These are phyloP conservation scores for Fusarium subtropicale DNA, from an alignment of 2,329 filamentous ascomycete species.

Conservation along the genomic window DNA sequence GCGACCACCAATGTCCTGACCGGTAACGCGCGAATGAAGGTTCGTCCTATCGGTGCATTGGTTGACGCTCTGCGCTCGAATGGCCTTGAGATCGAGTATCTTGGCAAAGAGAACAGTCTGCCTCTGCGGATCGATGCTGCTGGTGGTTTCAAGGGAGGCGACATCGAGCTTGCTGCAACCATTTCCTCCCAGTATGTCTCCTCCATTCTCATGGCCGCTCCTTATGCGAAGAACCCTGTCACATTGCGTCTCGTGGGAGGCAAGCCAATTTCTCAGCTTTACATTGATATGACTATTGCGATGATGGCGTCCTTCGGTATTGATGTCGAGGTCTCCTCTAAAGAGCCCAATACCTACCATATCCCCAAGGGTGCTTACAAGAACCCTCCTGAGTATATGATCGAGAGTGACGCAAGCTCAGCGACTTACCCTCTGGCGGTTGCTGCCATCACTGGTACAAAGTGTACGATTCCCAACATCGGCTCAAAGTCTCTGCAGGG, in stretches of 20 bases:
- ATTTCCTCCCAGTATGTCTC: constrained; percentile 99
- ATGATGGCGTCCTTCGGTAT: constrained; percentile 98
- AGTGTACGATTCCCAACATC: constrained; percentile 96
- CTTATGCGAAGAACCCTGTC: constrained; percentile 94
- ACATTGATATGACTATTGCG: constrained; percentile 98
- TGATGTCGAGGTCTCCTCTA: constrained; percentile 77
- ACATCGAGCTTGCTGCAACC: constrained; percentile 92
- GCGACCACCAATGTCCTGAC: constrained; percentile 80
- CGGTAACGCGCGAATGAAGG: constrained; percentile 96
- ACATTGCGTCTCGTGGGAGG: constrained; percentile 92
- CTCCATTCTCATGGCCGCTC: constrained; percentile 94
- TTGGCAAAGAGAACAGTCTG: constrained; percentile 85
- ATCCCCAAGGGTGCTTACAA: constrained; percentile 87
- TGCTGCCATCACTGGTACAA: constrained; percentile 94
- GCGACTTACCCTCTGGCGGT: constrained; percentile 96
- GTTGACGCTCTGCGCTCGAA: constrained; percentile 91
- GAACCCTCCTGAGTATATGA: constrained; percentile 86
- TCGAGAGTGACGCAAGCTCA: constrained; percentile 98
- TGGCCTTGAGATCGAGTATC: constrained; percentile 86
- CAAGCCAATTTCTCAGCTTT: constrained; percentile 95
- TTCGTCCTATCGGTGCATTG: constrained; percentile 90
- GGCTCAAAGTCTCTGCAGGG: constrained; percentile 92
- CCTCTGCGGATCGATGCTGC: constrained; percentile 86
- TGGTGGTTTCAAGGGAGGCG: constrained; percentile 84
- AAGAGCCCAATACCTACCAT: constrained; percentile 90